Evolutionary conservation across 306 rosid species (phyloP), one percentile per base, ranked within the genome.

Genomic region (Lagenaria siceraria): DNA sequence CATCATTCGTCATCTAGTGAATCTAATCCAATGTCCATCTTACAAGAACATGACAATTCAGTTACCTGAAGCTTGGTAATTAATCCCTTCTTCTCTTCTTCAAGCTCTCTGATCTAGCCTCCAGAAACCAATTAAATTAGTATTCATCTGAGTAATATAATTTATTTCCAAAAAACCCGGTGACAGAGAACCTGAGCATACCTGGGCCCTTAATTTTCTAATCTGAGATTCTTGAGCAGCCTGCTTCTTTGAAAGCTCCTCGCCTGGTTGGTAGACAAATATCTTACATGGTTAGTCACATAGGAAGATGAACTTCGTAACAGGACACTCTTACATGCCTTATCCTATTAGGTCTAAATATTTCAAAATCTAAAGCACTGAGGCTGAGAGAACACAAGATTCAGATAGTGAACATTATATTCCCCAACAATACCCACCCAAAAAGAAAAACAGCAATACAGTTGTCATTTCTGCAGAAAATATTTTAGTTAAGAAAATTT

Each of bases 31-130:
- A 75, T 21, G 19, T 36, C 25, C 14, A 77, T 77, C 55, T 14
- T 48, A 27, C 49, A 77, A 25, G 51, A 77, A 60, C 69, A 24
- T 42, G 25, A 76, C 46, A 62, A 78, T 76, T 79, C 75, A 72
- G 62, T 87, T 88, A 96, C 99, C 99, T 96, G 98, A 84, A 96
- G 96, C 79, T 89, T 96, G 63, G 98, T 88, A 63, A 63, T 77
- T 82, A 96, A 80, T 81, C 93, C 98, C 86, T 96, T 96, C 93
- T 92, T 96, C 96, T 96, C 99, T 89, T 96, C 99, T 85, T 96
- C 98, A 80, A 92, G 86, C 90, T 96, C 99, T 89, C 99, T 96
- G 81, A 88, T 89, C 99, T 96, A 88, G 88, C 89, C 87, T 89
- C 84, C 93, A 89, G 82, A 64, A 85, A 86, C 60, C 46, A 73